Evolutionary conservation across 2,329 filamentous ascomycete genomes (phyloP).

Genomic region (Hawksworthiomyces lignivorus): DNA sequence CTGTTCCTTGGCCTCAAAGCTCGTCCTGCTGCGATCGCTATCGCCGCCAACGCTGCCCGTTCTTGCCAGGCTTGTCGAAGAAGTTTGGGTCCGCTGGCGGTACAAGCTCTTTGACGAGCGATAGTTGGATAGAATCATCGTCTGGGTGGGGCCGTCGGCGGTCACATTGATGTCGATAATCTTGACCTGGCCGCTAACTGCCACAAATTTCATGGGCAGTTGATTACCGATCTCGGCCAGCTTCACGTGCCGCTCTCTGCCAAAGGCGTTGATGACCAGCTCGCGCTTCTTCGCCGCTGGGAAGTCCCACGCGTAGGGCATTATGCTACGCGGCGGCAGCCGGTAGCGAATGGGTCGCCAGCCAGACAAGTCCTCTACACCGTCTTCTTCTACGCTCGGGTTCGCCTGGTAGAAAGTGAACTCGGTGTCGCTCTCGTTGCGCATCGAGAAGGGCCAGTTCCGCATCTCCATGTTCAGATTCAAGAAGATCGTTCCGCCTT

Average conservation of each 20-base stretch:
- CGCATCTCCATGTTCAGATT: conserved; percentile 85
- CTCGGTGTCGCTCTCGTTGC: conserved; percentile 94
- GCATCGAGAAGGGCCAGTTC: conserved; percentile 97
- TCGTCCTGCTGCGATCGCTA: conserved; percentile 35
- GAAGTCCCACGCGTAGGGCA: conserved; percentile 99
- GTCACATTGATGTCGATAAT: conserved; percentile 96
- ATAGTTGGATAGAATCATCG: conserved; percentile 88
- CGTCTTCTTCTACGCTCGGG: conserved; percentile 87
- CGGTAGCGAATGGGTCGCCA: conserved; percentile 93
- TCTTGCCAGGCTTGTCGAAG: conserved; percentile 40
- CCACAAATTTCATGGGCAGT: conserved; percentile 82
- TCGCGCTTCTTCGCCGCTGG: conserved; percentile 96
- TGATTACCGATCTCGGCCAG: conserved; percentile 94
- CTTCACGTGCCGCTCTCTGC: conserved; percentile 84
- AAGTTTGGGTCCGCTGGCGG: conserved; percentile 40
- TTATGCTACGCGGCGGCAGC: conserved; percentile 87
- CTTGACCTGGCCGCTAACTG: conserved; percentile 62
- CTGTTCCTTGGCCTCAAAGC: conserved; percentile 90
- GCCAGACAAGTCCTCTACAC: conserved; percentile 71
- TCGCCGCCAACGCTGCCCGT: conserved; percentile 15
- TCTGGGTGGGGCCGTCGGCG: conserved; percentile 92
- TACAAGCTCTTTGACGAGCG: conserved; percentile 90
- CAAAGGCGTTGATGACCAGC: conserved; percentile 70
- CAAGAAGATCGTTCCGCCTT: conserved; percentile 87
- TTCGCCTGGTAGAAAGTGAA: conserved; percentile 96